Evolutionary conservation across 148 eudicot genomes (phyloP).

Genomic region (Dysphania ambrosioides): DNA sequence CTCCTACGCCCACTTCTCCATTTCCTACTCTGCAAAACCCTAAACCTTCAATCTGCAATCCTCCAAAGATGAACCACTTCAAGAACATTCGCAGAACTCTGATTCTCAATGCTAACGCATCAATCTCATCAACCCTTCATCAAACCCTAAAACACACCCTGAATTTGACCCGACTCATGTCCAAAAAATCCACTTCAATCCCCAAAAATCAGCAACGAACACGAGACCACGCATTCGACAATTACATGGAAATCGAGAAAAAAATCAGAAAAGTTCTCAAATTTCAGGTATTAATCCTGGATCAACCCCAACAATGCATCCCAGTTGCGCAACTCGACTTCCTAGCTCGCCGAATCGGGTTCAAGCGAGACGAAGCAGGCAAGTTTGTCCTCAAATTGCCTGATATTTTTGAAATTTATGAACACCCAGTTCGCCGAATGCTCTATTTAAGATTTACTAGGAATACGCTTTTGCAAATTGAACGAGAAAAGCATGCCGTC

Average conservation of each 20-base stretch:
- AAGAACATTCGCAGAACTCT: conserved; percentile 16
- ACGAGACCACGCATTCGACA: conserved; percentile 78
- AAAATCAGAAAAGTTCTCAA: conserved; percentile 75
- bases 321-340: conserved; percentile 61
- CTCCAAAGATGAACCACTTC: conserved; percentile 22
- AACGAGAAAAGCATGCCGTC: conserved; percentile 66
- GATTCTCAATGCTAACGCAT: conserved; percentile 13
- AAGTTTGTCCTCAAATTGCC: conserved; percentile 84
- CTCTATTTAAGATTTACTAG: conserved; percentile 77
- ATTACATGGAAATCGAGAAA: conserved; percentile 93
- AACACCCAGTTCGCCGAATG: conserved; percentile 92
- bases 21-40: conserved; percentile 21
- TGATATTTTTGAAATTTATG: conserved; percentile 76
- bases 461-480: conserved; percentile 60
- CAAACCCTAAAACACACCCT: conserved; percentile 13
- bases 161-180: conserved; percentile 42
- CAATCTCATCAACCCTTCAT: conserved; percentile 2
- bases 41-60: conserved; percentile 25
- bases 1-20: too few relatives aligned
- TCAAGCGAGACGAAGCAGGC: conserved; percentile 72
- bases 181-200: conserved; percentile 72
- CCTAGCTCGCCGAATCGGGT: conserved; percentile 57
- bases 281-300: conserved; percentile 65
- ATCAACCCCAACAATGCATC: conserved; percentile 54
- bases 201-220: conserved; percentile 65